Evolutionary conservation across 495 filamentous ascomycete genomes (phyloP).

Genomic region (Podospora didyma): DNA sequence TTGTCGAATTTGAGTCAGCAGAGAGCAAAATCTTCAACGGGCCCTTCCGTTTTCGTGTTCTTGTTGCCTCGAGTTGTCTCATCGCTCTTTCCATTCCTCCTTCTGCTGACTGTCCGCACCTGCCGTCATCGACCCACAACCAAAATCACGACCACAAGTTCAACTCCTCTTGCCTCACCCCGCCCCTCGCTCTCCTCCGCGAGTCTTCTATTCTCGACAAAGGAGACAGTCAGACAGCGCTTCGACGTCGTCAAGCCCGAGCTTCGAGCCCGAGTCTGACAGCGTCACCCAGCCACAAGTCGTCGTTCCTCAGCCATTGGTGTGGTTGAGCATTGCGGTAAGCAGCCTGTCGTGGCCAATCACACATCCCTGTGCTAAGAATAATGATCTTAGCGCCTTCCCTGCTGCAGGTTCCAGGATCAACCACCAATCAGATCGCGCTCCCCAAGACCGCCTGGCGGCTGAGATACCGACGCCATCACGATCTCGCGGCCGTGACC

Average conservation of each 20-base stretch:
- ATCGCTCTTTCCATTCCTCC: no score
- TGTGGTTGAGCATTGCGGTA: slow-evolving; percentile 20
- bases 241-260: no score
- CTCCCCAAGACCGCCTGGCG: slow-evolving; percentile 13
- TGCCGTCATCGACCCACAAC: no score
- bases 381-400: slow-evolving; percentile 34
- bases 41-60: no score
- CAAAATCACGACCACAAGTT: no score
- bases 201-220: not conserved
- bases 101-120: no score
- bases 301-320: slow-evolving; percentile 2
- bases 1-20: no score
- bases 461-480: slow-evolving; percentile 28
- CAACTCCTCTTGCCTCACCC: no score
- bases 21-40: no score
- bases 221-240: not conserved
- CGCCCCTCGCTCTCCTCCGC: no score
- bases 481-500: slow-evolving; percentile 16
- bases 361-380: slow-evolving; percentile 24
- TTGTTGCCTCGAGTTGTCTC: no score
- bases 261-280: not conserved
- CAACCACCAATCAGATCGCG: slow-evolving; percentile 24
- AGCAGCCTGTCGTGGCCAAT: slow-evolving; percentile 29
- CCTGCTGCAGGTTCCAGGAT: slow-evolving; percentile 22
- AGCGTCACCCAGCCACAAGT: slow-evolving; percentile 1